Base-by-base conservation (phyloP, 2,329 filamentous ascomycete species). In the Colletotrichum lupini region DNA sequence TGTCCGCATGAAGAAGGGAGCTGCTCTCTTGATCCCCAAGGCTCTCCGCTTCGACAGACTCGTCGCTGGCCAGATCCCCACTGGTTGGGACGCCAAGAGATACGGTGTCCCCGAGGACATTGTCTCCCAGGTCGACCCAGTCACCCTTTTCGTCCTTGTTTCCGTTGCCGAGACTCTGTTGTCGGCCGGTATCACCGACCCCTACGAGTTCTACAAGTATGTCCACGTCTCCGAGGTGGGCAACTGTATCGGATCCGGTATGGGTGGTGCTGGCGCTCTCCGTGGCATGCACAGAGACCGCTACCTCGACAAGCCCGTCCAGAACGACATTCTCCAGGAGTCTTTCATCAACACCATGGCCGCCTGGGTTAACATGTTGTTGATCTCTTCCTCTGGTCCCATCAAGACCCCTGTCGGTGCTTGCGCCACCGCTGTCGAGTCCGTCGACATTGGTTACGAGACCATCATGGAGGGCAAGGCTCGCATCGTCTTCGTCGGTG, bases 311-410 rank as follows among this genome's bases (percentile, higher is more conserved):
- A 97, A 95, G 87, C 97, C 96, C 68, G 91, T 99, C 62, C 97
- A 99, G 85, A 99, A 98, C 86, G 97, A 99, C 81, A 98, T 99
- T 81, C 90, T 99, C 16, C 97, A 99, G 82, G 97, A 99, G 85
- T 98, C 97, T 14, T 99, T 99, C 89, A 98, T 99, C 90, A 99
- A 99, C 89, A 99, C 97, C 68, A 99, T 99, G 96, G 93, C 94
- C 78, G 97, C 97, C 19, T 99, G 97, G 97, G 95, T 99, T 71
- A 99, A 99, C 88, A 99, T 99, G 97, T 88, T 99, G 85, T 88
- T 99, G 76, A 88, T 99, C 76, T 99, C 97, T 5, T 98, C 97
- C 5, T 98, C 97, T 65, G 97, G 97, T 77, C 95, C 97, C 55
- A 98, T 99, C 89, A 98, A 98, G 89, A 98, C 97, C 0, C 97